These are phyloP conservation scores for Rhodocollybia butyracea DNA, from an alignment of 768 basidiomycete genomes.

Conservation along the genomic window DNA sequence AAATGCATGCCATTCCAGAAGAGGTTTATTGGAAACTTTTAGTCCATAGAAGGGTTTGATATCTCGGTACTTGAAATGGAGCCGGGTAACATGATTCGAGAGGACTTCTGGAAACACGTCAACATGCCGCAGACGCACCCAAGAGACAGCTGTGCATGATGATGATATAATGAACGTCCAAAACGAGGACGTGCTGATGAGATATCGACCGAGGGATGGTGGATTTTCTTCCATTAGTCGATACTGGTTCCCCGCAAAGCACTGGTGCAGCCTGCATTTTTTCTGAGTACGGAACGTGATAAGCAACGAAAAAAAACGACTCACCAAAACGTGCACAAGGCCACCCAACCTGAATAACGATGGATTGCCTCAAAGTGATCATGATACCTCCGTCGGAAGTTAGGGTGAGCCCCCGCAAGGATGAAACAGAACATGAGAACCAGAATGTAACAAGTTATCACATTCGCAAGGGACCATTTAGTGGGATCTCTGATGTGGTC, in stretches of 20 bases:
- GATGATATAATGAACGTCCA: slow-evolving; percentile 41
- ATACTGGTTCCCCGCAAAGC: slow-evolving; percentile 28
- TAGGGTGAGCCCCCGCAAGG: slow-evolving; percentile 46
- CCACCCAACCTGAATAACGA: slow-evolving; percentile 53
- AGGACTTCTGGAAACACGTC: slow-evolving; percentile 49
- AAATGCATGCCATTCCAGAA: slow-evolving; percentile 59
- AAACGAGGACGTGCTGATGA: slow-evolving; percentile 44
- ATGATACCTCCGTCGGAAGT: slow-evolving; percentile 42
- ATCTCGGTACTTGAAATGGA: slow-evolving; percentile 57
- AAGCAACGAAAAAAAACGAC: no score
- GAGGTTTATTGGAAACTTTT: slow-evolving; percentile 42
- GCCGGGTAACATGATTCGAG: slow-evolving; percentile 53
- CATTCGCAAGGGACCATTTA: slow-evolving; percentile 29
- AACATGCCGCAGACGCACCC: slow-evolving; percentile 56
- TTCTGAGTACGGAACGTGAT: no score
- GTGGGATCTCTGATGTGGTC: slow-evolving; percentile 23
- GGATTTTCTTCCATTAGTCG: slow-evolving; percentile 33
- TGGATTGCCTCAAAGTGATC: slow-evolving; percentile 52
- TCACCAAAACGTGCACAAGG: slow-evolving; percentile 48
- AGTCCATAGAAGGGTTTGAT: slow-evolving; percentile 46
- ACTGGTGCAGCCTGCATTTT: slow-evolving; percentile 34
- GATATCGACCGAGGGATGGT: slow-evolving; percentile 35
- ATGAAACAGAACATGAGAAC: slow-evolving; percentile 44
- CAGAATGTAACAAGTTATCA: slow-evolving; percentile 42
- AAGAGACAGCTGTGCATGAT: slow-evolving; percentile 45